Conservation (phyloP, 768 basidiomycete species). For the Leccinum boreale region DNA sequence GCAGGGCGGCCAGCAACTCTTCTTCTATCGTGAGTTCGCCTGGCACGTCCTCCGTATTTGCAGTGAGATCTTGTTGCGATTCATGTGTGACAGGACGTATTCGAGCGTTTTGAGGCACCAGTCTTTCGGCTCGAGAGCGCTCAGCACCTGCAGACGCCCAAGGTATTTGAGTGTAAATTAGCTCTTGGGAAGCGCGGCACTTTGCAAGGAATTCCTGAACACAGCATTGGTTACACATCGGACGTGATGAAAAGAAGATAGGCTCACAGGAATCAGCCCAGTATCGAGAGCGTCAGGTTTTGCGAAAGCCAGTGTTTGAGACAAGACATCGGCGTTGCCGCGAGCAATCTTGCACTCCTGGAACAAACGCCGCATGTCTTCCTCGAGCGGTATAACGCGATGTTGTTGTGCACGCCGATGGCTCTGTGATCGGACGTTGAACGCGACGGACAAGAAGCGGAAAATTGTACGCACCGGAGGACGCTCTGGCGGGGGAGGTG, state of each 20-base stretch:
- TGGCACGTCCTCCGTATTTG: conserved; percentile 32
- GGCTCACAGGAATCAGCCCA: conserved; percentile 64
- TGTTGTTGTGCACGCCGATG: conserved; percentile 24
- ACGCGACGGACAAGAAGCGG: neutral
- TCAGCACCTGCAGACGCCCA: conserved; percentile 88
- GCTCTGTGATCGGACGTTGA: conserved; percentile 6
- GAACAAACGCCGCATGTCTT: conserved; percentile 79
- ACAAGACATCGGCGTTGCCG: conserved; percentile 74
- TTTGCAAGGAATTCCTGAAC: conserved; percentile 78
- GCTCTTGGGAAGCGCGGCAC: conserved; percentile 78
- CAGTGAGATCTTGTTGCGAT: conserved; percentile 19
- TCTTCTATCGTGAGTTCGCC: conserved; percentile 68
- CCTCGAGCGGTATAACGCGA: conserved; percentile 67
- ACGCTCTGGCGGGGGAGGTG: conserved; percentile 26
- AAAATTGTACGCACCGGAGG: conserved; percentile 15
- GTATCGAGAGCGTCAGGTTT: conserved; percentile 65
- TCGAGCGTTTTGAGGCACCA: conserved; percentile 8
- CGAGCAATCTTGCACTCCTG: conserved; percentile 83
- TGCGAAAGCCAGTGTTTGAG: conserved; percentile 65
- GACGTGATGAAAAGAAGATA: neutral
- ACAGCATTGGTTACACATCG: neutral
- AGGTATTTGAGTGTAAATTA: conserved; percentile 82
- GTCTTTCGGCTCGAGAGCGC: conserved; percentile 48
- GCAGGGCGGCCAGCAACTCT: conserved; percentile 64
- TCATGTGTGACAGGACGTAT: conserved; percentile 19